phyloP scores from a whole-genome alignment of 1,284 basidiomycete genomes.

The Trichosporon coremiiforme region DNA sequence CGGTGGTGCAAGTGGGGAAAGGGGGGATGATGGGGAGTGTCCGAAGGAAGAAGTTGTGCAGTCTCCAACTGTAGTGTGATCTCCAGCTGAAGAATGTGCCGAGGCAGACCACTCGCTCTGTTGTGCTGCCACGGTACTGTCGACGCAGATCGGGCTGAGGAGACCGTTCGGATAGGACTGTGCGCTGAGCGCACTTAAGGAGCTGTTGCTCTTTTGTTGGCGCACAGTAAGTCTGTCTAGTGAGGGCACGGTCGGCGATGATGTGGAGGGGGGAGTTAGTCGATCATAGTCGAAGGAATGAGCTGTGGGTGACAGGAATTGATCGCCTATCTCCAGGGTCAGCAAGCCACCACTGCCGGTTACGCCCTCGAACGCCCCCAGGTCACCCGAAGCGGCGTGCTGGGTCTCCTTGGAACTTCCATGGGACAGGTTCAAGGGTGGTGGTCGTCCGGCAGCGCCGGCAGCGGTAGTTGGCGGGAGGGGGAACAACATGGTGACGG shows the following conservation, averaged over 20 bases:
- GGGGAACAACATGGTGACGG: slow-evolving; percentile 13
- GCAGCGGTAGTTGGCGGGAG: slow-evolving; percentile 5
- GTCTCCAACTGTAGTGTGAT: neutral
- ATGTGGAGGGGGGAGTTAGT: neutral
- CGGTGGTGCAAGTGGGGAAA: neutral
- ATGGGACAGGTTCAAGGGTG: slow-evolving; percentile 7
- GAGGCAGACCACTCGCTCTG: neutral
- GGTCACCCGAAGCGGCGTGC: neutral
- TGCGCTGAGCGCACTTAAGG: neutral
- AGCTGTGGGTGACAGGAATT: neutral
- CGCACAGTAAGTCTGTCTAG: neutral
- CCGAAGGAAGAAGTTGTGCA: neutral
- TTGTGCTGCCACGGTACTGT: neutral
- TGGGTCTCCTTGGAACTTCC: neutral
- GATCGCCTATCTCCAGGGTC: slow-evolving; percentile 13
- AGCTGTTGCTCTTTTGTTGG: slow-evolving; percentile 7
- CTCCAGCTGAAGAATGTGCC: neutral
- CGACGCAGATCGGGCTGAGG: slow-evolving; percentile 9
- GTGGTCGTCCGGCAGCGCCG: slow-evolving; percentile 7
- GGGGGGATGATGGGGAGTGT: neutral
- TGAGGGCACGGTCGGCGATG: neutral
- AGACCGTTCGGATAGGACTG: slow-evolving; percentile 5
- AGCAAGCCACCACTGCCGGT: slow-evolving; percentile 3
- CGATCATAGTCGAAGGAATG: slow-evolving; percentile 7
- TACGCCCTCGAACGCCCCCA: neutral